phyloP scores from a whole-genome alignment of 805 yeast genomes.

The Wickerhamomyces canadensis region DNA sequence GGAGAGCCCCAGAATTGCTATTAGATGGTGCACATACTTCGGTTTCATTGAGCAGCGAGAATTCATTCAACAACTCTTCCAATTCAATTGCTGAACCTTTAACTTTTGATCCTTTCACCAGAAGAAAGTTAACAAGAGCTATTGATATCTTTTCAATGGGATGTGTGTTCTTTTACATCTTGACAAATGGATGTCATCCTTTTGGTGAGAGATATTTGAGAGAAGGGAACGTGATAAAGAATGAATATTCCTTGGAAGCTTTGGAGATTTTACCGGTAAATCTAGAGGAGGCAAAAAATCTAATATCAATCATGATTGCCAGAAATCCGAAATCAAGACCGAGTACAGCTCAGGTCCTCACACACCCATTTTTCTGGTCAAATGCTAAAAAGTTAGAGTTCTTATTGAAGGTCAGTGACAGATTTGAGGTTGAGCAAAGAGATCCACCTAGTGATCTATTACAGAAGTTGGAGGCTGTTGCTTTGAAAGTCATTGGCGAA shows the following conservation, averaged over 20 bases:
- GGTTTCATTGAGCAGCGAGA: constrained; percentile 17
- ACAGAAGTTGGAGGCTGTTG: constrained; percentile 45
- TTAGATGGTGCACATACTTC: constrained; percentile 29
- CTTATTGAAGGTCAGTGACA: constrained; percentile 79
- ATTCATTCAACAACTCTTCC: constrained; percentile 17
- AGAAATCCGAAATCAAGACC: constrained; percentile 68
- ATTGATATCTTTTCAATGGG: constrained; percentile 94
- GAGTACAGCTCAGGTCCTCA: constrained; percentile 56
- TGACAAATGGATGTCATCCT: constrained; percentile 85
- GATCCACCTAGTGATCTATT: constrained; percentile 71
- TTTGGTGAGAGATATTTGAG: constrained; percentile 89
- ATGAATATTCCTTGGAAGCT: constrained; percentile 35
- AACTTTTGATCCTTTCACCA: constrained; percentile 35
- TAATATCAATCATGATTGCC: constrained; percentile 68
- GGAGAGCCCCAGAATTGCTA: constrained; percentile 94
- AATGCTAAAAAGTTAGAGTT: constrained; percentile 72
- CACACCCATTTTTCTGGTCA: constrained; percentile 89
- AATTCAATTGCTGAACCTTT: constrained; percentile 27
- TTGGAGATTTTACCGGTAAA: constrained; percentile 29
- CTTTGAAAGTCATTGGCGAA: constrained; percentile 45
- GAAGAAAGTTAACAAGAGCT: constrained; percentile 73
- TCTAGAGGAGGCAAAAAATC: constrained; percentile 60
- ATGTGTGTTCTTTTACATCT: constrained; percentile 83
- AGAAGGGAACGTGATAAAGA: constrained; percentile 82
- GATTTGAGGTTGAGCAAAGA: constrained; percentile 79